Evolutionary conservation across 2,329 filamentous ascomycete species (phyloP).

Genomic region (Botrytis pseudocinerea): DNA sequence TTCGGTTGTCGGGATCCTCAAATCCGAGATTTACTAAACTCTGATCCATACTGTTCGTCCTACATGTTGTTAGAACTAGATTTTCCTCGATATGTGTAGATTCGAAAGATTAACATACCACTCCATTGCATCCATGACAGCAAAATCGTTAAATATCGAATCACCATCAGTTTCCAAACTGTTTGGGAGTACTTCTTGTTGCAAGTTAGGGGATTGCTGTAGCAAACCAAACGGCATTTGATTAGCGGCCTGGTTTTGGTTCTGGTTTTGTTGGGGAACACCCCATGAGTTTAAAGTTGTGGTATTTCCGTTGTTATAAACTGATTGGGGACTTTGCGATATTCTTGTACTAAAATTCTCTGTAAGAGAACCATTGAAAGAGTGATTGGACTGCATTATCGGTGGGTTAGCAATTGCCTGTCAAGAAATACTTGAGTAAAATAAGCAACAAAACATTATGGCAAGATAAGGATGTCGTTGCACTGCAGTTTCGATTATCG

Average conservation of each 20-base stretch:
- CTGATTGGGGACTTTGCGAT: constrained; percentile 8
- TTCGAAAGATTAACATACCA: constrained; percentile 40
- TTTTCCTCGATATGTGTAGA: background rate
- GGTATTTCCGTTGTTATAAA: background rate
- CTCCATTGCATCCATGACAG: constrained; percentile 55
- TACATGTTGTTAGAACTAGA: constrained; percentile 28
- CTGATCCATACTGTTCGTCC: constrained; percentile 41
- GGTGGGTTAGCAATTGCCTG: background rate
- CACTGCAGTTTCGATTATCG: background rate
- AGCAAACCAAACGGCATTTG: constrained; percentile 18
- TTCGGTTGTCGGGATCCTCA: constrained; percentile 40
- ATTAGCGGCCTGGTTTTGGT: background rate
- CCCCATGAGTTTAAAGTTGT: constrained; percentile 7
- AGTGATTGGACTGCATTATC: constrained; percentile 2
- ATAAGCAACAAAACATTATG: background rate
- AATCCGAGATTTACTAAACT: constrained; percentile 42
- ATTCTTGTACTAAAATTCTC: constrained; percentile 6
- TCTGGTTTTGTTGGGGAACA: constrained; percentile 9
- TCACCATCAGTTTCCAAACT: constrained; percentile 42
- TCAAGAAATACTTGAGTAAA: background rate
- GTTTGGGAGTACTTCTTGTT: constrained; percentile 31
- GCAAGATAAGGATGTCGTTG: background rate
- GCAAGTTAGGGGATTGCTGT: constrained; percentile 27
- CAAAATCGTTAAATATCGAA: constrained; percentile 58
- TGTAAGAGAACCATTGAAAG: constrained; percentile 14